These are phyloP conservation scores for Bolboschoenoplectus hybrid DNA, from an alignment of 202 grass and related monocot species.

Conservation along the genomic window DNA sequence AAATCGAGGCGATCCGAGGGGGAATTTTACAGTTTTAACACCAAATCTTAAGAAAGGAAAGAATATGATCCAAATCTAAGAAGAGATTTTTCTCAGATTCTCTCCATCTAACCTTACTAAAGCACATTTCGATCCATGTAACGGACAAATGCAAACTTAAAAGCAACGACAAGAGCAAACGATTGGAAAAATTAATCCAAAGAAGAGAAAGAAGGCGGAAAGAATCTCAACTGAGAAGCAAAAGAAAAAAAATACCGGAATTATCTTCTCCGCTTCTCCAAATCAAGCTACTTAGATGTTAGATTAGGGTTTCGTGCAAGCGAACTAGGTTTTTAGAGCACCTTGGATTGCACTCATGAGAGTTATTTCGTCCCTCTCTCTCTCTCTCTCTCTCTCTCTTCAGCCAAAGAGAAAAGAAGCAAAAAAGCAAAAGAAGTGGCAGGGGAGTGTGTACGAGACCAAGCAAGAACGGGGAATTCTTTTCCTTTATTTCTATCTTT, in stretches of 20 bases:
- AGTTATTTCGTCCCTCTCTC: neutral
- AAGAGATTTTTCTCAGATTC: conserved; percentile 6
- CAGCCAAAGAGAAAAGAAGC: conserved; percentile 30
- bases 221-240: conserved; percentile 44
- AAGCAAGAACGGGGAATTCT: conserved; percentile 2
- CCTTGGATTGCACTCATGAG: neutral
- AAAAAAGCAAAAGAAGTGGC: conserved; percentile 40
- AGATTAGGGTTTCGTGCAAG: conserved; percentile 27
- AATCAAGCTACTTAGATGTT: conserved; percentile 10
- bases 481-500: conserved; percentile 17
- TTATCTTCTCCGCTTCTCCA: conserved; percentile 34
- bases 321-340: conserved; percentile 16
- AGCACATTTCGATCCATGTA: conserved; percentile 40
- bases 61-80: conserved; percentile 25
- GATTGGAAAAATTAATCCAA: conserved; percentile 40
- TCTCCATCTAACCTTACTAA: neutral
- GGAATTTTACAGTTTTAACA: neutral
- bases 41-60: conserved; percentile 35
- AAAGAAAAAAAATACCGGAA: conserved; percentile 33
- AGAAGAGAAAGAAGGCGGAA: neutral
- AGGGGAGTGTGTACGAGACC: conserved; percentile 35
- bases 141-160: neutral
- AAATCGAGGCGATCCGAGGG: conserved; percentile 5
- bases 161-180: conserved; percentile 27
- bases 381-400: conserved; percentile 27